phyloP scores from a whole-genome alignment of 2,329 filamentous ascomycete genomes.

The Botrytis fragariae region DNA sequence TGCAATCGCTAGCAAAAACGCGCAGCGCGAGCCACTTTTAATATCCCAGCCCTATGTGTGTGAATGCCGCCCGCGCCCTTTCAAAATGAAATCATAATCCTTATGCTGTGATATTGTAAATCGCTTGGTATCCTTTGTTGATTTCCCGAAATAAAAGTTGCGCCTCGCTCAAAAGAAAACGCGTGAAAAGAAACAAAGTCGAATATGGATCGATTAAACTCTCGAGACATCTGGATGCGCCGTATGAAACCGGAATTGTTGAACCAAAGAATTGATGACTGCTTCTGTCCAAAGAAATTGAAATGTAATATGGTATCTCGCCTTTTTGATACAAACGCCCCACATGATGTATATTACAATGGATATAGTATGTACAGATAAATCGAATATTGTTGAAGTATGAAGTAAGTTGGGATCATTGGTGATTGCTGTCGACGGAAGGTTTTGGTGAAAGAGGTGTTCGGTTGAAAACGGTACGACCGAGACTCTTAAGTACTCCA shows the following conservation, averaged over 20 bases:
- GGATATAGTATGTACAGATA: slow-evolving; percentile 27
- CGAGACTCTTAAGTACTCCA: slow-evolving; percentile 55
- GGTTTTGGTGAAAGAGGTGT: slow-evolving; percentile 35
- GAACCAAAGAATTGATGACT: slow-evolving; percentile 8
- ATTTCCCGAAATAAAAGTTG: slow-evolving; percentile 6
- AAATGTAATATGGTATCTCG: slow-evolving; percentile 10
- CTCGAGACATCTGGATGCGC: slow-evolving; percentile 14
- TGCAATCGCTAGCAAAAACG: slow-evolving; percentile 21
- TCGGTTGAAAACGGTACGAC: slow-evolving; percentile 58
- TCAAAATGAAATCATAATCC: slow-evolving; percentile 18
- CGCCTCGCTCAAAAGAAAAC: not conserved
- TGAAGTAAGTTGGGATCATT: slow-evolving; percentile 2
- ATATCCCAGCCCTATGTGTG: slow-evolving; percentile 36
- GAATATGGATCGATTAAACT: not conserved
- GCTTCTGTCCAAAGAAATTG: slow-evolving; percentile 11
- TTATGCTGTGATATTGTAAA: slow-evolving; percentile 16
- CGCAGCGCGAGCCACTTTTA: slow-evolving; percentile 40
- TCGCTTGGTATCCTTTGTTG: slow-evolving; percentile 1
- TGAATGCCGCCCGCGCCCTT: slow-evolving; percentile 26
- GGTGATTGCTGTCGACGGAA: slow-evolving; percentile 27
- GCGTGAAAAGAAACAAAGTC: slow-evolving; percentile 7
- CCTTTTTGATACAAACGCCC: slow-evolving; percentile 10
- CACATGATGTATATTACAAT: slow-evolving; percentile 18
- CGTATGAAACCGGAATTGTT: slow-evolving; percentile 26
- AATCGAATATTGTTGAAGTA: slow-evolving; percentile 22